Evolutionary conservation across 116 monocot genomes (phyloP).

Genomic region (Iris pallida): DNA sequence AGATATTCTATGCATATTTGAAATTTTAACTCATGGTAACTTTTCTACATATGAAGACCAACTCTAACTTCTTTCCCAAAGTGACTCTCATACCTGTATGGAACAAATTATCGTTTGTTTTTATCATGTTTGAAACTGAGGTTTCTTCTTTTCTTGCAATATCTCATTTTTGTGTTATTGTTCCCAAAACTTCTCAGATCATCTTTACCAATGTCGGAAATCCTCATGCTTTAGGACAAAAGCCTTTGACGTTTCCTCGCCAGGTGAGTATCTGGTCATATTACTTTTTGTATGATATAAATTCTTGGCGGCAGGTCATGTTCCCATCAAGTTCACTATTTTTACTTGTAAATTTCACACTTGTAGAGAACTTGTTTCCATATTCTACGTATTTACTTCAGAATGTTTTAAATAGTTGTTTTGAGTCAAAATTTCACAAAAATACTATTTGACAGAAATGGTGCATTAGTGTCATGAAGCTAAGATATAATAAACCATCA

Average conservation of each 20-base stretch:
- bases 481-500: too few species aligned
- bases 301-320: neutral
- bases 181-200: slow-evolving; percentile 45
- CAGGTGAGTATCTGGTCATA: slow-evolving; percentile 47
- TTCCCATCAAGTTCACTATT: neutral
- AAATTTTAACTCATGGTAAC: too few species aligned
- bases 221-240: slow-evolving; percentile 97
- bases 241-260: slow-evolving; percentile 94
- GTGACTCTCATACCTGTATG: too few species aligned
- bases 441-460: too few species aligned
- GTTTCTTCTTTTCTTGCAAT: neutral
- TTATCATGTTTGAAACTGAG: neutral
- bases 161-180: neutral
- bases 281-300: neutral
- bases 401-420: neutral
- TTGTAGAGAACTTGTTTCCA: neutral
- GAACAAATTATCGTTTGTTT: too few species aligned
- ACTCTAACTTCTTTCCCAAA: too few species aligned
- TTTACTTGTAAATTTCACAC: too few species aligned
- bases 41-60: too few species aligned
- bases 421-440: too few species aligned
- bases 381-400: neutral
- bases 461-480: too few species aligned
- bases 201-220: slow-evolving; percentile 98
- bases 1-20: too few species aligned